These are phyloP conservation scores for Lactarius evosmus DNA, from an alignment of 768 basidiomycete genomes.

Conservation along the genomic window DNA sequence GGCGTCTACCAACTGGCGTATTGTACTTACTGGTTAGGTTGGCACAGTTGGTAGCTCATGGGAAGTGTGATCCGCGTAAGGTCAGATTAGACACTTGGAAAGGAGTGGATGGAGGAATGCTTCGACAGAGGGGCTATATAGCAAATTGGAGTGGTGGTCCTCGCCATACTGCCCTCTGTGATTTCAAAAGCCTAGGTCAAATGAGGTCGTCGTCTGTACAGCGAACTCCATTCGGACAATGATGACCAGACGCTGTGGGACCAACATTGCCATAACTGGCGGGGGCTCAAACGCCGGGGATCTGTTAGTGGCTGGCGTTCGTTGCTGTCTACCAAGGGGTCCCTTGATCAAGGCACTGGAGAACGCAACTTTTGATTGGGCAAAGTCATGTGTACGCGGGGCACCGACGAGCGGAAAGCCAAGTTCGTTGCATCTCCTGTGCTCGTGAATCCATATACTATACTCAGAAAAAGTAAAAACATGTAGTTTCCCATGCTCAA, in stretches of 20 bases:
- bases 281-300: neutral
- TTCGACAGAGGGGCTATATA: neutral
- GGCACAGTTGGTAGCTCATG: slow-evolving; percentile 1
- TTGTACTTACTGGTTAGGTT: neutral
- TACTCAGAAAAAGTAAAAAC: too few relatives aligned
- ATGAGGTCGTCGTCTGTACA: neutral
- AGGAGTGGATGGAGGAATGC: neutral
- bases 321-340: neutral
- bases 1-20: neutral
- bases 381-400: too few relatives aligned
- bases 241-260: neutral
- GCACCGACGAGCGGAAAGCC: neutral
- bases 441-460: neutral
- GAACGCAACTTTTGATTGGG: neutral
- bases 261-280: neutral
- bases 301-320: neutral
- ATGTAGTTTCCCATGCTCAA: neutral
- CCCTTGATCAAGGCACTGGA: neutral
- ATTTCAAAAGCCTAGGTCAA: neutral
- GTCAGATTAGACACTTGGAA: neutral
- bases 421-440: neutral
- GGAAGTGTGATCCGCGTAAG: neutral
- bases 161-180: neutral
- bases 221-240: neutral
- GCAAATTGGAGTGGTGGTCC: neutral